These are phyloP conservation scores for Phenoliferia sp. DNA, from an alignment of 1,284 basidiomycete genomes.

Conservation along the genomic window DNA sequence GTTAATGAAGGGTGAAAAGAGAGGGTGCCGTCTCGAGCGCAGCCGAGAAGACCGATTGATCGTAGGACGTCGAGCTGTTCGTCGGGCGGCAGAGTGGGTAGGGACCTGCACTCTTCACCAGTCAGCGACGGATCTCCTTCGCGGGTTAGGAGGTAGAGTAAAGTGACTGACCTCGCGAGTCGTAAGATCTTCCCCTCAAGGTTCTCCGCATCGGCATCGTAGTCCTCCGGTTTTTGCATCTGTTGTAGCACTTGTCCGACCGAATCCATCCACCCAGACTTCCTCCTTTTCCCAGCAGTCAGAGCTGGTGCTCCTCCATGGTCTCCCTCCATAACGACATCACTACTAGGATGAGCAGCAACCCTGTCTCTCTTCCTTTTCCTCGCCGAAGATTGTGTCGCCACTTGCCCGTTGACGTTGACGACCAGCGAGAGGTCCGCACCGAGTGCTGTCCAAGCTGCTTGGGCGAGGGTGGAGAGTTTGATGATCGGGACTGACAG, in stretches of 20 bases:
- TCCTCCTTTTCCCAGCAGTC: background rate
- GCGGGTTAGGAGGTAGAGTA: background rate
- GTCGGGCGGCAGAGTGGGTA: background rate
- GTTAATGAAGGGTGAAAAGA: background rate
- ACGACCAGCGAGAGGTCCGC: constrained; percentile 9
- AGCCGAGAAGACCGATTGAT: constrained; percentile 18
- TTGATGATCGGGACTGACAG: background rate
- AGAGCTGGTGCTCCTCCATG: constrained; percentile 3
- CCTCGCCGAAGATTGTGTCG: background rate
- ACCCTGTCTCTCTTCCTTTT: constrained; percentile 10
- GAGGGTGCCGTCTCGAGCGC: constrained; percentile 19
- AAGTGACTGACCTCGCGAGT: background rate
- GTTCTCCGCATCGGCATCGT: background rate
- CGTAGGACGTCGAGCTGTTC: constrained; percentile 3
- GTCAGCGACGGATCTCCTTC: no score
- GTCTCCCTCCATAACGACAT: constrained; percentile 11
- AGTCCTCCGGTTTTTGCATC: background rate
- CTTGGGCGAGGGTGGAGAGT: background rate
- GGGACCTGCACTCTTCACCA: background rate
- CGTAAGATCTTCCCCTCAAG: constrained; percentile 1
- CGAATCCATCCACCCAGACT: constrained; percentile 11
- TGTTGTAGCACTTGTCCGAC: constrained; percentile 4
- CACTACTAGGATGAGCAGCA: constrained; percentile 7
- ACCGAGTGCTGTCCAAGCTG: constrained; percentile 7
- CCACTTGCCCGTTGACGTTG: background rate